A percentile compares a stretch with the other conserved stretches of the same genome.
Conservation (phyloP, 768 basidiomycete species). For the Tubosaeta sp. region DNA sequence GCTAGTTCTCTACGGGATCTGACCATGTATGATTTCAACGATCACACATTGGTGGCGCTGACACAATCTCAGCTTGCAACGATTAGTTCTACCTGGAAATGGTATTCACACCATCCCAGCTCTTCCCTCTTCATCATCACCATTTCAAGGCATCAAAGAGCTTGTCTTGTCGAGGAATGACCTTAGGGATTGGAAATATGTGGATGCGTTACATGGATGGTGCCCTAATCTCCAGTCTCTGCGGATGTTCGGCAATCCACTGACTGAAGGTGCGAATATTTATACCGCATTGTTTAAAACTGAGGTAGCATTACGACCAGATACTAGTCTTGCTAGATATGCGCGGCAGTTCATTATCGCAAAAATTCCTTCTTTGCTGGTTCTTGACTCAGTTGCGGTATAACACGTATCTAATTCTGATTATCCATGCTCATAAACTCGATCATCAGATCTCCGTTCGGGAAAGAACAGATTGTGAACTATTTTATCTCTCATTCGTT, state of each 20-base stretch:
- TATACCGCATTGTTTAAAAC: slow-evolving; percentile 1
- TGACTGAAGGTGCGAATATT: slow-evolving; percentile 45
- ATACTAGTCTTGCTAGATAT: slow-evolving; percentile 34
- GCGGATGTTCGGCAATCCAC: slow-evolving; percentile 58
- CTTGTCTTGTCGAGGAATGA: slow-evolving; percentile 63
- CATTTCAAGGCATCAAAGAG: slow-evolving; percentile 43
- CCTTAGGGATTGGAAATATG: slow-evolving; percentile 52
- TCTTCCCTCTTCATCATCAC: slow-evolving; percentile 10
- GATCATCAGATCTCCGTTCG: slow-evolving; percentile 54
- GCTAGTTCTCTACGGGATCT: slow-evolving; percentile 42
- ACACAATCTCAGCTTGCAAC: slow-evolving; percentile 44
- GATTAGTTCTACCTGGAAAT: slow-evolving; percentile 66
- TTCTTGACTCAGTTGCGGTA: slow-evolving; percentile 64
- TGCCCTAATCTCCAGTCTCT: slow-evolving; percentile 63
- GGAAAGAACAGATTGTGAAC: slow-evolving; percentile 76
- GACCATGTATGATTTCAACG: slow-evolving; percentile 35
- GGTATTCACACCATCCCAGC: slow-evolving; percentile 46
- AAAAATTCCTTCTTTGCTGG: slow-evolving; percentile 55
- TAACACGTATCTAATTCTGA: slow-evolving; percentile 20
- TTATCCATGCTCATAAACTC: slow-evolving; percentile 9
- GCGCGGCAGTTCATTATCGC: slow-evolving; percentile 63
- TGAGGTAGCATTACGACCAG: slow-evolving; percentile 23
- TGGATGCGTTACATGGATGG: slow-evolving; percentile 68
- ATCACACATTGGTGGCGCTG: slow-evolving; percentile 1
- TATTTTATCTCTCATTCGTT: slow-evolving; percentile 75